These are phyloP conservation scores for Phytophthora fragariae DNA, from an alignment of 352 stramenopile genomes.

Conservation along the genomic window DNA sequence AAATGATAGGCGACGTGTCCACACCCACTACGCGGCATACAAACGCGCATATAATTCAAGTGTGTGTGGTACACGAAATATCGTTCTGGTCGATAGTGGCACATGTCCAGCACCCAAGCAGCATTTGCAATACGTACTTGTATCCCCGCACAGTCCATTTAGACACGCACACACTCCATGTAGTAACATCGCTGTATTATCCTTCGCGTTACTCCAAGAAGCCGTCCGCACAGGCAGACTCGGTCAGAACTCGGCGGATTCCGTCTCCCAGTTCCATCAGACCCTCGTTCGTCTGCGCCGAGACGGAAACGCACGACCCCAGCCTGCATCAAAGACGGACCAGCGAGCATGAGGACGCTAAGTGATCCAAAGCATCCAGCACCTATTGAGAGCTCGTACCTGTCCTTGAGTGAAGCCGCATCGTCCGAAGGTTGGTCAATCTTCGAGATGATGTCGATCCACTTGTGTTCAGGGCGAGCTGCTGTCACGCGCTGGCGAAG, in stretches of 20 bases:
- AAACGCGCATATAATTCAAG: neutral
- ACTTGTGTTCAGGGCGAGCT: conserved; percentile 58
- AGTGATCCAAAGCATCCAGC: neutral
- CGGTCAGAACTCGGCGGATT: conserved; percentile 62
- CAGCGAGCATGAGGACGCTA: neutral
- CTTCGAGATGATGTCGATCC: conserved; percentile 90
- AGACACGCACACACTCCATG: neutral
- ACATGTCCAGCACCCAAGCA: neutral
- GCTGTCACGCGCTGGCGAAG: conserved; percentile 57
- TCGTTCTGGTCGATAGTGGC: neutral
- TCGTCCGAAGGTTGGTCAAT: conserved; percentile 70
- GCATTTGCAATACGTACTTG: neutral
- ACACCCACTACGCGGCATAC: conserved; percentile 10
- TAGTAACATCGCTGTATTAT: neutral
- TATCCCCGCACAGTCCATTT: neutral
- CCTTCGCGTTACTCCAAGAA: conserved; percentile 20
- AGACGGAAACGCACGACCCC: conserved; percentile 49
- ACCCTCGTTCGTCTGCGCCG: conserved; percentile 80
- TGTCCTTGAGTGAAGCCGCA: conserved; percentile 41
- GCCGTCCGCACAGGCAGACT: conserved; percentile 24
- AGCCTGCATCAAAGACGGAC: conserved; percentile 33
- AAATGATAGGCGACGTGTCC: conserved; percentile 11
- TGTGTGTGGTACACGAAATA: neutral
- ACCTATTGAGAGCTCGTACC: conserved; percentile 29
- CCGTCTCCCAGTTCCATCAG: conserved; percentile 64